These are phyloP conservation scores for Verbena officinalis DNA, from an alignment of 257 asterid genomes.

Conservation along the genomic window DNA sequence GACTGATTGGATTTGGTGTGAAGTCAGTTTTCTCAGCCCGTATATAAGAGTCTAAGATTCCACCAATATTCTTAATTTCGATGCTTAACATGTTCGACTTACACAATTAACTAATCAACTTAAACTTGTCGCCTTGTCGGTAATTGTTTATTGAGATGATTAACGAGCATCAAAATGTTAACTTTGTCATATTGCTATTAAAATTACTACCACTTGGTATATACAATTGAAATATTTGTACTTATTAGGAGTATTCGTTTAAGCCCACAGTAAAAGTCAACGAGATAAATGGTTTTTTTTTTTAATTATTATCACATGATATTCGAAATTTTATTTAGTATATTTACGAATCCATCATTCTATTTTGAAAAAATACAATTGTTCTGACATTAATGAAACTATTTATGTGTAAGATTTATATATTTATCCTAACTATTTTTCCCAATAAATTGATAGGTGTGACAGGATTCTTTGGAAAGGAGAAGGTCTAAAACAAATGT, in stretches of 20 bases:
- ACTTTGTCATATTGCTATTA: neutral
- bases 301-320: neutral
- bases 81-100: neutral
- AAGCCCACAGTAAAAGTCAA: too few species aligned
- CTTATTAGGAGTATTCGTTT: too few species aligned
- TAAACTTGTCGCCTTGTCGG: neutral
- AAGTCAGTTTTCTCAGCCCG: neutral
- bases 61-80: neutral
- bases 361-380: too few species aligned
- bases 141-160: conserved; percentile 17
- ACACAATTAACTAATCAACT: conserved; percentile 11
- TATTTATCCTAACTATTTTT: neutral
- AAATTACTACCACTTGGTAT: neutral
- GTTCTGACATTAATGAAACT: too few species aligned
- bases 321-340: neutral
- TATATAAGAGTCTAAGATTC: neutral
- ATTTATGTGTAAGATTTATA: neutral
- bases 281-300: too few species aligned
- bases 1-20: neutral
- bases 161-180: neutral
- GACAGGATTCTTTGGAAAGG: conserved; percentile 95
- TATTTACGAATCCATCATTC: too few species aligned
- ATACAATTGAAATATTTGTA: neutral
- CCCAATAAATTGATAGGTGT: conserved; percentile 55
- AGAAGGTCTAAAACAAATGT: conserved; percentile 71